Conservation (phyloP, 495 filamentous ascomycete genomes). For the Talaromyces nanjingensis region DNA sequence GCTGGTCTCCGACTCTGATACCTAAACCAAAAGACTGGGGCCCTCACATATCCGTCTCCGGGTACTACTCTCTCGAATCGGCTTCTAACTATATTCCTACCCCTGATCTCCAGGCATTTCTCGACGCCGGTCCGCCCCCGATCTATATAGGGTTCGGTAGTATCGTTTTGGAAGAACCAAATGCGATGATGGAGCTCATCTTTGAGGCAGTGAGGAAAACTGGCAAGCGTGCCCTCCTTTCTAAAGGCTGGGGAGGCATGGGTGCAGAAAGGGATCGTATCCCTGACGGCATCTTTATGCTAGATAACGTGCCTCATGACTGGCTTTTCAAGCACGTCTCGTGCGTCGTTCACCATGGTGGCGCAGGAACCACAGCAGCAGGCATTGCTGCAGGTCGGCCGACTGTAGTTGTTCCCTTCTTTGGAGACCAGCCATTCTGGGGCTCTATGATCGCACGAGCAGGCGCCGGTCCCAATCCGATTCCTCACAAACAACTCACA, state of each 20-base stretch:
- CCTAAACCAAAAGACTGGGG: constrained; percentile 74
- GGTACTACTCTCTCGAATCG: constrained; percentile 65
- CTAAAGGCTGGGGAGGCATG: constrained; percentile 73
- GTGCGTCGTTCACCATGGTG: constrained; percentile 74
- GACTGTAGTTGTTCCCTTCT: constrained; percentile 75
- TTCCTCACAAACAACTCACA: constrained; percentile 62
- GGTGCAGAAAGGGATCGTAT: constrained; percentile 52
- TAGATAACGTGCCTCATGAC: constrained; percentile 74
- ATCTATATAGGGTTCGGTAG: constrained; percentile 79
- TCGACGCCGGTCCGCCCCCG: constrained; percentile 58
- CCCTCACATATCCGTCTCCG: constrained; percentile 60
- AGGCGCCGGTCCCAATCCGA: constrained; percentile 52
- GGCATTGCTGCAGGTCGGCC: constrained; percentile 63
- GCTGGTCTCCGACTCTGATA: constrained; percentile 63
- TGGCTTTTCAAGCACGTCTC: constrained; percentile 75
- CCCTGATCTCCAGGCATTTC: constrained; percentile 53
- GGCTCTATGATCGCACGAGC: constrained; percentile 56
- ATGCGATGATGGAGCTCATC: constrained; percentile 56
- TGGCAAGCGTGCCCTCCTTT: constrained; percentile 67
- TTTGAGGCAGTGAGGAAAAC: constrained; percentile 58
- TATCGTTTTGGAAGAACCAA: constrained; percentile 71
- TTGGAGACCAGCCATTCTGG: constrained; percentile 84
- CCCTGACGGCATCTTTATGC: constrained; percentile 62
- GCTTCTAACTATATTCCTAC: constrained; percentile 57
- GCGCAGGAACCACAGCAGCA: constrained; percentile 73